phyloP scores from a whole-genome alignment of 2,329 filamentous ascomycete genomes.

The Botrytis galanthina region DNA sequence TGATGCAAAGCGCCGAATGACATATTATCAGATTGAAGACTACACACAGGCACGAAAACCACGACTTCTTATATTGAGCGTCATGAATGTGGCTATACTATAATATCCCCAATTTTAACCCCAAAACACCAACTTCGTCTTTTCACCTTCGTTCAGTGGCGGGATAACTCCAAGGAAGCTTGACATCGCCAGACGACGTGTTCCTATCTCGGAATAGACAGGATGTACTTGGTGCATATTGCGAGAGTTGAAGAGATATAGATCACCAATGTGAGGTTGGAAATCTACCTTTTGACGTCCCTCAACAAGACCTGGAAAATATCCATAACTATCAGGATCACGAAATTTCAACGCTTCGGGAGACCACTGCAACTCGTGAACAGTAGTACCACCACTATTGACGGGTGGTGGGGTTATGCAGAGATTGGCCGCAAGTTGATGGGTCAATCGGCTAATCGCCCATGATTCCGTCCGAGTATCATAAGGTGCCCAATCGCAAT shows the following conservation, averaged over 20 bases:
- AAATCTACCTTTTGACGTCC: background rate
- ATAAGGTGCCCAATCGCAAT: conserved; percentile 30
- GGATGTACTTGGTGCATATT: conserved; percentile 16
- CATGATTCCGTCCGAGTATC: conserved; percentile 24
- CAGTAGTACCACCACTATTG: conserved; percentile 5
- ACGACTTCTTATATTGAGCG: background rate
- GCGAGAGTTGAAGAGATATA: conserved; percentile 15
- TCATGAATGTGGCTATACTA: background rate
- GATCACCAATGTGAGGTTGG: conserved; percentile 1
- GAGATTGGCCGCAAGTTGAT: conserved; percentile 13
- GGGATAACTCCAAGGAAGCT: conserved; percentile 15
- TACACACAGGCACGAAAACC: background rate
- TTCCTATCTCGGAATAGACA: background rate
- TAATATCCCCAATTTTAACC: background rate
- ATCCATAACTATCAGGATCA: conserved; percentile 14
- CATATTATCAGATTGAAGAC: background rate
- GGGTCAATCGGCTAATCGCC: conserved; percentile 17
- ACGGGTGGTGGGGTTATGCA: background rate
- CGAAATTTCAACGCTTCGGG: conserved; percentile 6
- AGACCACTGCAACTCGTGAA: conserved; percentile 10
- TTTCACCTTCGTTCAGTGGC: background rate
- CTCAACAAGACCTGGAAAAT: conserved; percentile 5
- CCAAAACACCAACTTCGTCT: conserved; percentile 16
- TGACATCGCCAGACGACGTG: conserved; percentile 2
- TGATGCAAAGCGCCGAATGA: background rate